These are phyloP conservation scores for Oryza coarctata DNA, from an alignment of 176 grass and related monocot species.

Conservation along the genomic window DNA sequence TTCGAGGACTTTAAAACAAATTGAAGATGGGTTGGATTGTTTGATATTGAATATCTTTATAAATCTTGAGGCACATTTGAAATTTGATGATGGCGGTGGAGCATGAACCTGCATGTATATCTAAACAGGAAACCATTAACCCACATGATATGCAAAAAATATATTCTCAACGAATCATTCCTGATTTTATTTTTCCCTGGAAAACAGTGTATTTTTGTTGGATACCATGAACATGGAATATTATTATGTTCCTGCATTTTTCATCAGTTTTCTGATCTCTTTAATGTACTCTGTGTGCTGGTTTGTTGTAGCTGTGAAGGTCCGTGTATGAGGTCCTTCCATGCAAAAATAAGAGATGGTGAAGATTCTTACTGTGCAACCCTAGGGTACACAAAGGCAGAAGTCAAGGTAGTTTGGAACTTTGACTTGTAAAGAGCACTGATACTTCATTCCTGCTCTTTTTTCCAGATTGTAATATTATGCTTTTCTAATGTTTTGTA, in stretches of 20 bases:
- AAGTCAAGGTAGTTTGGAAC: constrained; percentile 57
- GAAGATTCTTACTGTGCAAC: constrained; percentile 63
- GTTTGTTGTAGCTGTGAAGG: constrained; percentile 74
- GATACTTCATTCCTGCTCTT: constrained; percentile 7
- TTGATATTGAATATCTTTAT: neutral
- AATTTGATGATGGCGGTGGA: neutral
- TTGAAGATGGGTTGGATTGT: neutral
- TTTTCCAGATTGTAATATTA: neutral
- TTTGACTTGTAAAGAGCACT: constrained; percentile 19
- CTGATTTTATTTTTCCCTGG: neutral
- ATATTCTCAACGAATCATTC: neutral
- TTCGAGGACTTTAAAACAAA: neutral
- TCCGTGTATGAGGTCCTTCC: constrained; percentile 74
- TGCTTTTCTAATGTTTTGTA: constrained; percentile 29
- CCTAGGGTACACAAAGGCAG: constrained; percentile 47
- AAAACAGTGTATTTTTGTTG: neutral
- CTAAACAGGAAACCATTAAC: neutral
- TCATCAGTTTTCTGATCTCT: neutral
- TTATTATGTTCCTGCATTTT: neutral
- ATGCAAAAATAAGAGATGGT: constrained; percentile 60
- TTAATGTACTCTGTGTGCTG: neutral
- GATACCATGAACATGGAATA: neutral
- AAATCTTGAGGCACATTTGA: neutral
- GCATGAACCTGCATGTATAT: neutral
- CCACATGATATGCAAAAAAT: neutral